Evolutionary conservation across 345 rosid genomes (phyloP), one percentile per base, ranked within the genome.

Genomic region (Hibiscus tridactylites): DNA sequence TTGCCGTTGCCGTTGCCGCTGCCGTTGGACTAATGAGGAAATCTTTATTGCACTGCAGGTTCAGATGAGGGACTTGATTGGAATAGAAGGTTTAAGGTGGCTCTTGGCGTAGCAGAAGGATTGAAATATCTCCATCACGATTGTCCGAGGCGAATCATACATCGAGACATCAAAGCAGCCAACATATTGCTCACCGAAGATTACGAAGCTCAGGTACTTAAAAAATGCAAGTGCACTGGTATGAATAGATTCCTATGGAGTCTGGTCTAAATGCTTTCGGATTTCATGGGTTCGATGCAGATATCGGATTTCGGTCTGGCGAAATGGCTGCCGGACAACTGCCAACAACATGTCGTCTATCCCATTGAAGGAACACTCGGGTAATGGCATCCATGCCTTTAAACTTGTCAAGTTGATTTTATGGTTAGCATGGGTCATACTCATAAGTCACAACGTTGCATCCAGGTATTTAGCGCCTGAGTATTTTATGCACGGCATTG

Each of bases 311-410:
- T 91, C 49, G 98, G 98, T 70, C 82, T 91, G 19, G 98, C 98
- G 24, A 94, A 94, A 76, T 94, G 98, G 98, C 96, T 94, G 5
- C 98, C 98, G 11, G 95, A 88, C 65, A 91, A 87, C 37, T 94
- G 98, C 91, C 75, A 82, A 74, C 94, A 91, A 70, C 98, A 91
- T 74, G 79, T 90, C 65, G 91, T 94, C 56, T 88, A 78, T 83
- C 97, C 95, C 0, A 90, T 94, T 24, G 98, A 91, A 76, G 98
- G 98, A 79, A 94, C 98, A 39, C 88, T 94, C 64, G 98, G 98
- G 98, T 91, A 53, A 35, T 72, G 91, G 64, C 71, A n/a, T 59
- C 12, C 64, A 24, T 50, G 29, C 21, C 12, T 28, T 17, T 29
- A 35, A 16, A 17, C 17, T 28, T 0, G 12, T 8, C 61, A 28